Evolutionary conservation across 306 rosid species (phyloP), one percentile per base, ranked within the genome.

Genomic region (Malus asiatica): DNA sequence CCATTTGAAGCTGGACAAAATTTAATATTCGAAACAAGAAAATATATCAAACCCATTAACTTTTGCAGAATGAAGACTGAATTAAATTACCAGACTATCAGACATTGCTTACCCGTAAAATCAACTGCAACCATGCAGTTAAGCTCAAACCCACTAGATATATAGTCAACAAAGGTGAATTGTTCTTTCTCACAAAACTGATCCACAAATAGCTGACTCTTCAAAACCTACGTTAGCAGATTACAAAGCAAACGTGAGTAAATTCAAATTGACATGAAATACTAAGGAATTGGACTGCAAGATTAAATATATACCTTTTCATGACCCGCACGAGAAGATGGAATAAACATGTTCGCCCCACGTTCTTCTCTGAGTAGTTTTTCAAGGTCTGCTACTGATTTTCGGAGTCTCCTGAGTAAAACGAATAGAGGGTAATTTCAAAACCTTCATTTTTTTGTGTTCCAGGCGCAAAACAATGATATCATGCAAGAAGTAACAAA

Each of bases 51-150:
- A 44, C 19, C 46, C 32, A 70, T 10, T 2, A 5, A 63, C 4
- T 32, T 33, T n/a, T 44, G 23, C 4, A 72, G 20, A 59, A 23
- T 67, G 30, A 61, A 48, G 4, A 46, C 46, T 51, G 44, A 61
- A 27, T 27, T 27, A 27, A 27, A 27, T 27, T 7, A 19, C 1
- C 2, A 67, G 55, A 60, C 67, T 23, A 64, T 45, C 40, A 70
- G 67, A 27, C 22, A 55, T 19, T 48, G 38, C 48, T 19, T 81
- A 95, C 99, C 93, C 1, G 96, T 95, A 87, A 95, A 92, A 75
- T 95, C 98, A 19, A 95, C 85, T 5, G 96, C 97, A 66, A 95
- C 97, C 99, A 92, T 92, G 77, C 90, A 95, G 83, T 92, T 95
- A 22, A 95, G 89, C 85, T 90, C 91, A 84, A 90, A 95, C 64